These are phyloP conservation scores for Blastobotrys apis DNA, from an alignment of 1,139 yeast genomes.

Conservation along the genomic window DNA sequence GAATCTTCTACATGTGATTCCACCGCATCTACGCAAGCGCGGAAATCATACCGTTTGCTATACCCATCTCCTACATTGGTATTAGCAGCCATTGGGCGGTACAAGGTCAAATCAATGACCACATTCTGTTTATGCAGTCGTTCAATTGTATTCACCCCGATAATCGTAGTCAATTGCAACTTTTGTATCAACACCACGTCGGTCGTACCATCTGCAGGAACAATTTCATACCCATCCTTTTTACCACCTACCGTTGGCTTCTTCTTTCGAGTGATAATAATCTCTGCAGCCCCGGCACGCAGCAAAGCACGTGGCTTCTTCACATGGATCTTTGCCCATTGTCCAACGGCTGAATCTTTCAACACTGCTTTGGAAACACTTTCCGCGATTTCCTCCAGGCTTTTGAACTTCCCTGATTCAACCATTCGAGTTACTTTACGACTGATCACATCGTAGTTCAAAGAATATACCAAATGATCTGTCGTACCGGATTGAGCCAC, in stretches of 20 bases:
- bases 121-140: constrained; percentile 74
- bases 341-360: constrained; percentile 50
- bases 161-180: constrained; percentile 62
- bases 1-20: constrained; percentile 62
- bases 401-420: constrained; percentile 43
- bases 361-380: constrained; percentile 48
- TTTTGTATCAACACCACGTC: constrained; percentile 50
- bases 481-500: constrained; percentile 65
- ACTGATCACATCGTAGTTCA: constrained; percentile 83
- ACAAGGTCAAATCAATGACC: constrained; percentile 50
- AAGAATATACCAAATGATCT: constrained; percentile 75
- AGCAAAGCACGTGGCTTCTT: constrained; percentile 52
- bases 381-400: constrained; percentile 59
- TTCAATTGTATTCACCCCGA: constrained; percentile 91
- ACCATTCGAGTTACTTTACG: constrained; percentile 55
- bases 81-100: constrained; percentile 25
- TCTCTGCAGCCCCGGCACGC: constrained; percentile 50
- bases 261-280: constrained; percentile 37
- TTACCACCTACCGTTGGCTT: constrained; percentile 8
- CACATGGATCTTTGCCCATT: constrained; percentile 44
- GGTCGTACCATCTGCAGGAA: constrained; percentile 28
- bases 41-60: constrained; percentile 30
- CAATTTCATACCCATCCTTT: constrained; percentile 40
- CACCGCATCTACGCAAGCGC: constrained; percentile 32
- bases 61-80: constrained; percentile 27